These are phyloP conservation scores for Gilbertella persicaria DNA, from an alignment of 371 early-diverging fungal species.

Conservation along the genomic window DNA sequence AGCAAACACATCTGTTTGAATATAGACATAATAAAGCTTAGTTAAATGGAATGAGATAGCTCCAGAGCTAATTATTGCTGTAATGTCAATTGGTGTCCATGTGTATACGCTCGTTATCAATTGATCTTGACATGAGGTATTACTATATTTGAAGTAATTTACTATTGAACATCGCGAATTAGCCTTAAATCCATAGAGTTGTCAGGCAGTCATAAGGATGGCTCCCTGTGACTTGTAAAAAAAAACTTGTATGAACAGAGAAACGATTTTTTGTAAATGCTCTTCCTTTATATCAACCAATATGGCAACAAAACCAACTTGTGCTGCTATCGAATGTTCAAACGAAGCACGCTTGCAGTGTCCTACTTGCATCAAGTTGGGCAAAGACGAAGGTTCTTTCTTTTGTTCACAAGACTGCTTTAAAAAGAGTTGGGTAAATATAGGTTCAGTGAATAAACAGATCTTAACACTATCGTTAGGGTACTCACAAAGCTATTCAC, in stretches of 20 bases:
- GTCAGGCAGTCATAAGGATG: no score
- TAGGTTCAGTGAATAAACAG: neutral
- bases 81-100: no score
- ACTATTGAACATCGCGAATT: no score
- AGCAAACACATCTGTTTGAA: constrained; percentile 3
- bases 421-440: constrained; percentile 76
- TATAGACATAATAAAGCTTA: neutral
- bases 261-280: constrained; percentile 2
- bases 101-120: no score
- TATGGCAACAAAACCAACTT: constrained; percentile 14
- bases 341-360: constrained; percentile 82
- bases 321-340: constrained; percentile 58
- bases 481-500: constrained; percentile 59
- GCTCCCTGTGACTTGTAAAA: constrained; percentile 1
- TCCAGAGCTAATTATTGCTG: no score
- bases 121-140: no score
- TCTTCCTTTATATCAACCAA: neutral
- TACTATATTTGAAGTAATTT: no score
- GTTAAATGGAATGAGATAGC: no score
- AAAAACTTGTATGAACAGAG: constrained; percentile 2
- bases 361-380: constrained; percentile 86
- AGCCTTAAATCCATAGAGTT: no score
- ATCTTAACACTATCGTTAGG: constrained; percentile 30
- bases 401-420: constrained; percentile 94
- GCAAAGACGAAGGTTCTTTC: constrained; percentile 59